phyloP scores from a whole-genome alignment of 345 rosid species.

The Lepidium sativum region DNA sequence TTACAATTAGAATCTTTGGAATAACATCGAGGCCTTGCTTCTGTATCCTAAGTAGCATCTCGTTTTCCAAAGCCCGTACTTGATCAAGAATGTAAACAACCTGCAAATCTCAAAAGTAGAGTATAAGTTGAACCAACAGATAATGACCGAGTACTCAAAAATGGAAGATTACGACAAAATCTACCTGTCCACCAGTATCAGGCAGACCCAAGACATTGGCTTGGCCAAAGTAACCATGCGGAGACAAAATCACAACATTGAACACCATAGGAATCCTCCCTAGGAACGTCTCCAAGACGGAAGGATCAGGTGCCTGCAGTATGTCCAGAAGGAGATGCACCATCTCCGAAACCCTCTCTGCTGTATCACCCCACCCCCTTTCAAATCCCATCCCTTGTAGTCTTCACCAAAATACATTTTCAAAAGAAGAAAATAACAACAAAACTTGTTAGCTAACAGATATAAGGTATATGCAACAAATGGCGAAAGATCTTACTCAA shows the following conservation, averaged over 20 bases:
- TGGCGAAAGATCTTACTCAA: constrained; percentile 25
- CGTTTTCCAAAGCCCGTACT: constrained; percentile 57
- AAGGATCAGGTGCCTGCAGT: constrained; percentile 61
- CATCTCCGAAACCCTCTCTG: constrained; percentile 37
- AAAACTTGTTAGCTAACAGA: neutral
- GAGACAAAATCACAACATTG: constrained; percentile 53
- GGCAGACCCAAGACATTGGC: constrained; percentile 59
- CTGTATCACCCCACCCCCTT: constrained; percentile 57
- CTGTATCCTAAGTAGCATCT: constrained; percentile 49
- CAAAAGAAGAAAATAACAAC: neutral
- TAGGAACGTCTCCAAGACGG: constrained; percentile 50
- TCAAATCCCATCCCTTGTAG: constrained; percentile 57
- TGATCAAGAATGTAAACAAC: constrained; percentile 59
- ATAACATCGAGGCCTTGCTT: constrained; percentile 41
- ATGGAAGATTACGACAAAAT: neutral
- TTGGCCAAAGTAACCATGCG: constrained; percentile 61
- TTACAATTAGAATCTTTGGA: constrained; percentile 45
- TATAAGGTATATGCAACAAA: neutral
- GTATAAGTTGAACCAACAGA: neutral
- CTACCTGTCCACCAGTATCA: constrained; percentile 59
- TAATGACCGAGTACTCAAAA: neutral
- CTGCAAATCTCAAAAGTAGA: constrained; percentile 10
- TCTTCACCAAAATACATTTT: constrained; percentile 8
- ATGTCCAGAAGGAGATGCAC: constrained; percentile 53
- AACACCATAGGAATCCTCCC: constrained; percentile 62